phyloP scores from a whole-genome alignment of 176 grass and related monocot species.

The Oryza australiensis region DNA sequence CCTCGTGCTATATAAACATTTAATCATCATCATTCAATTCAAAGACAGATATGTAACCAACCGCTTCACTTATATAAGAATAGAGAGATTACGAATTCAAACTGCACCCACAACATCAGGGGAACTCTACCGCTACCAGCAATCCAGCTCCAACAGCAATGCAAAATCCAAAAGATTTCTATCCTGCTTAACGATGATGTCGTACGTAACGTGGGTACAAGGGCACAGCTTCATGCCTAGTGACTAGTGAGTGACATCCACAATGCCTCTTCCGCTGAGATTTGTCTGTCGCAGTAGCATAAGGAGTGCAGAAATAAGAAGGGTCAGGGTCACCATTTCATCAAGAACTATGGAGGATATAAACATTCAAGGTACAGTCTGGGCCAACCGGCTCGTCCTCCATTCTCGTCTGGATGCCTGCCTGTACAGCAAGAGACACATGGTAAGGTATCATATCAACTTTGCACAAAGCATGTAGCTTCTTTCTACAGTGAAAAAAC shows the following conservation, averaged over 20 bases:
- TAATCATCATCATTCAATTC: background rate
- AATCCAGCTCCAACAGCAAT: background rate
- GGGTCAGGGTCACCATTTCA: background rate
- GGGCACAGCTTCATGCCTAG: background rate
- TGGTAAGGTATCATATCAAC: slow-evolving; percentile 3
- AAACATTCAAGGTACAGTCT: no score
- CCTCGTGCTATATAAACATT: background rate
- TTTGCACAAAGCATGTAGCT: background rate
- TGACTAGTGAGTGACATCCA: no score
- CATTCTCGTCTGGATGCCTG: background rate
- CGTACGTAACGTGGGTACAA: no score
- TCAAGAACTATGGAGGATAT: no score
- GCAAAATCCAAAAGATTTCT: background rate
- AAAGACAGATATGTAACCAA: background rate
- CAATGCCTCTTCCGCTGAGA: background rate
- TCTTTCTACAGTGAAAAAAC: background rate
- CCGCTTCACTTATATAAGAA: background rate
- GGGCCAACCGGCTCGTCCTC: background rate
- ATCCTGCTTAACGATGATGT: background rate
- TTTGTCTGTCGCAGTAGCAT: background rate
- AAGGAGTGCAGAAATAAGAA: background rate
- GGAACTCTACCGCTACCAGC: background rate
- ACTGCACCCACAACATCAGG: background rate
- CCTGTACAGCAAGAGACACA: slow-evolving; percentile 32
- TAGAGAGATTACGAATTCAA: background rate